Evolutionary conservation across 169 alveolate genomes (phyloP).

Genomic region (Blepharisma undulans): DNA sequence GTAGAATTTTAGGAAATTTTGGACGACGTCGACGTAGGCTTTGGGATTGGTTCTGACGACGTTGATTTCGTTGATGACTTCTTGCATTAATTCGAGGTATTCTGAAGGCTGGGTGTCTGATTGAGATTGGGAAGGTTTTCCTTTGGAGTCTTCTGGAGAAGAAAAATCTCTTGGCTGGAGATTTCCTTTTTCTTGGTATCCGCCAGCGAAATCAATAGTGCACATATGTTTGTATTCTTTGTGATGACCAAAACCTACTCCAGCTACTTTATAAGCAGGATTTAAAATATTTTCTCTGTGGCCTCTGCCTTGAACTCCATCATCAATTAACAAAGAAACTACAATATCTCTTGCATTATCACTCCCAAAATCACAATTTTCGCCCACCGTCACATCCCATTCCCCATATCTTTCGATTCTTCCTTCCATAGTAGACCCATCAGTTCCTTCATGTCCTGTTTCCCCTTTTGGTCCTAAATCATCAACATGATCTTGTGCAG

Average conservation of each 20-base stretch:
- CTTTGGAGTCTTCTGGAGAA: not conserved
- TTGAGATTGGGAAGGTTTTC: not conserved
- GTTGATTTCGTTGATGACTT: slow-evolving; percentile 21
- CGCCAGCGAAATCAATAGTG: slow-evolving; percentile 9
- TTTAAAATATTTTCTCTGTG: slow-evolving; percentile 43
- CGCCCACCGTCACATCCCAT: slow-evolving; percentile 9
- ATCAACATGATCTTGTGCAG: slow-evolving; percentile 70
- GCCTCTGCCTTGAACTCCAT: slow-evolving; percentile 48
- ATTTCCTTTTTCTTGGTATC: not conserved
- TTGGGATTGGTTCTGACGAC: slow-evolving; percentile 9
- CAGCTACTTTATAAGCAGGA: slow-evolving; percentile 15
- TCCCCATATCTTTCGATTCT: slow-evolving; percentile 13
- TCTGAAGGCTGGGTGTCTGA: not conserved
- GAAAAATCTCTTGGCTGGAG: not conserved
- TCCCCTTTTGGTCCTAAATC: slow-evolving; percentile 78
- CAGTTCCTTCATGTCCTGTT: slow-evolving; percentile 10
- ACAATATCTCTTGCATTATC: slow-evolving; percentile 38
- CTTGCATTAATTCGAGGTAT: not conserved
- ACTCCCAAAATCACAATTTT: not conserved
- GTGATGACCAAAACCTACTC: slow-evolving; percentile 44
- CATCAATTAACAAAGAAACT: slow-evolving; percentile 47
- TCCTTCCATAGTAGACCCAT: not conserved
- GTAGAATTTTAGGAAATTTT: not conserved
- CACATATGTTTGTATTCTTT: not conserved
- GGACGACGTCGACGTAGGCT: not conserved